phyloP scores from a whole-genome alignment of 164 flowering plant genomes.

The Sedum album region DNA sequence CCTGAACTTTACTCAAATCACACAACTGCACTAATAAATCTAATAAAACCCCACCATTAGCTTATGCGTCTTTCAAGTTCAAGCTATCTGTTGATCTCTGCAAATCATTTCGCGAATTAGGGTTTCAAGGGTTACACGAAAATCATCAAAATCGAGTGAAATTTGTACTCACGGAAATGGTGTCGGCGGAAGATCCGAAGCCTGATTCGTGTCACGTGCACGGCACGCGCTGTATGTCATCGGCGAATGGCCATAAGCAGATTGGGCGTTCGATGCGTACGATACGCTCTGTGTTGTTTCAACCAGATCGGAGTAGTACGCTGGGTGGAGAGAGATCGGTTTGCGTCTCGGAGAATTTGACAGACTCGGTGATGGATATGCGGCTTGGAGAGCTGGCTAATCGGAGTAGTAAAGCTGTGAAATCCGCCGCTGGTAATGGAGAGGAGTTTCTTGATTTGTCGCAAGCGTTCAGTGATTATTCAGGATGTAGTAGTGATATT shows the following conservation, averaged over 20 bases:
- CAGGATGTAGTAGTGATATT: constrained; percentile 80
- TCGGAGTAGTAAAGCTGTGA: constrained; percentile 15
- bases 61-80: background rate
- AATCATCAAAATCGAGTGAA: background rate
- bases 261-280: constrained; percentile 84
- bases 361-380: constrained; percentile 76
- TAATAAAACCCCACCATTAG: background rate
- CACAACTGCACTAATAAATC: background rate
- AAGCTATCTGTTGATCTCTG: no score
- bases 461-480: constrained; percentile 69
- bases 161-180: background rate
- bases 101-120: background rate
- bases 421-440: constrained; percentile 12
- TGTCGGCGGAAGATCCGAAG: constrained; percentile 4
- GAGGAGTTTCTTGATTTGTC: constrained; percentile 55
- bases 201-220: background rate
- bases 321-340: constrained; percentile 16
- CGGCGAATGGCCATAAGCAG: constrained; percentile 25
- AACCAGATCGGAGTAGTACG: constrained; percentile 19
- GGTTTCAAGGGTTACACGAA: background rate
- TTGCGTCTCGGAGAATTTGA: constrained; percentile 44
- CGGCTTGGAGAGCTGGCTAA: constrained; percentile 64
- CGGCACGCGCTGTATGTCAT: constrained; percentile 11
- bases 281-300: constrained; percentile 56
- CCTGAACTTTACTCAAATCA: background rate